These are phyloP conservation scores for Pyracantha coccinea DNA, from an alignment of 331 rosid species.

Conservation along the genomic window DNA sequence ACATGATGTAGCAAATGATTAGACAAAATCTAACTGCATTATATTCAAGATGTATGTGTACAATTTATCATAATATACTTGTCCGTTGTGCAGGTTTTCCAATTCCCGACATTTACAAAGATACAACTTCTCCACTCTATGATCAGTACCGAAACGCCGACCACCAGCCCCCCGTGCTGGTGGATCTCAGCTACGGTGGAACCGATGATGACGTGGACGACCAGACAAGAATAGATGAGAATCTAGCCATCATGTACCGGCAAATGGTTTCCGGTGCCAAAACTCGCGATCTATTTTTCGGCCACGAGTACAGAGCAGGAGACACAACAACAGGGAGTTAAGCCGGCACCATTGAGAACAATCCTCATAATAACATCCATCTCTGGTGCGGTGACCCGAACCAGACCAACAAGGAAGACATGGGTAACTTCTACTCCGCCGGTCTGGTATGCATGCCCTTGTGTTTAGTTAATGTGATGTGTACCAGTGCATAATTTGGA, in stretches of 20 bases:
- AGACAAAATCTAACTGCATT: no score
- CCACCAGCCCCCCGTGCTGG: conserved; percentile 38
- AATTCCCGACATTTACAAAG: conserved; percentile 35
- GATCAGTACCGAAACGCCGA: conserved; percentile 25
- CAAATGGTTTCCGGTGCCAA: conserved; percentile 14
- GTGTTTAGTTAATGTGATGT: no score
- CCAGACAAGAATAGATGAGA: background rate
- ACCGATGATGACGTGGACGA: background rate
- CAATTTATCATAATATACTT: no score
- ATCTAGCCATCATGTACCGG: conserved; percentile 13
- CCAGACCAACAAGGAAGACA: background rate
- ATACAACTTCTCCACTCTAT: conserved; percentile 40
- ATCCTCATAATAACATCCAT: conserved; percentile 9
- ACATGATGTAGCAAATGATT: no score
- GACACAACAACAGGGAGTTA: background rate
- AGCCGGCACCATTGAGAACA: conserved; percentile 4
- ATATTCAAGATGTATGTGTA: conserved; percentile 2
- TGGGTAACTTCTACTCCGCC: conserved; percentile 49
- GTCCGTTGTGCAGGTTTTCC: no score
- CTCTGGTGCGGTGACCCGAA: background rate
- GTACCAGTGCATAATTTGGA: no score
- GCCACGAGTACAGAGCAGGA: background rate
- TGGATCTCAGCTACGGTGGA: conserved; percentile 32
- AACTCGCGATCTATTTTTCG: background rate
- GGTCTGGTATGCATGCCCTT: conserved; percentile 26